Evolutionary conservation across 306 rosid genomes (phyloP).

Genomic region (Gynostemma pentaphyllum): DNA sequence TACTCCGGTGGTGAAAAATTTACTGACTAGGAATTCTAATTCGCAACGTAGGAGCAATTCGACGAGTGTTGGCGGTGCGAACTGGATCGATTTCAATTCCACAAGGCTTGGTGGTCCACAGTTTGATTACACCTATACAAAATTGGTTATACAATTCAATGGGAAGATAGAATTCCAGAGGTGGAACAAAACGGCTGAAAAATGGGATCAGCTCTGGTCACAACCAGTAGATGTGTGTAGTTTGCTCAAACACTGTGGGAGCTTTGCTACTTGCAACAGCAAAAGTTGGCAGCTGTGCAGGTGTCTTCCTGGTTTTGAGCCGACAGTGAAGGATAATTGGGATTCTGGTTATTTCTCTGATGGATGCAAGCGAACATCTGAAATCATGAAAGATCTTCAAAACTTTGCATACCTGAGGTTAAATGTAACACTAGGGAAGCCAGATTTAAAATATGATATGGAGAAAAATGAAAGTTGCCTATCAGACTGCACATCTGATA

Average conservation of each 20-base stretch:
- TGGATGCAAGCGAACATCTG: slow-evolving; percentile 40
- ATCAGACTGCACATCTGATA: too few species aligned
- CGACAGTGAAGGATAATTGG: slow-evolving; percentile 26
- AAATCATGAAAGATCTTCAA: slow-evolving; percentile 4
- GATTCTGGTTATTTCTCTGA: slow-evolving; percentile 22
- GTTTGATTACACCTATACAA: neutral
- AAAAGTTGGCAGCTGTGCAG: slow-evolving; percentile 23
- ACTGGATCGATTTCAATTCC: too few species aligned
- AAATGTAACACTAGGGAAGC: too few species aligned
- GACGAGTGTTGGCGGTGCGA: too few species aligned
- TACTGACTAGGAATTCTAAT: too few species aligned
- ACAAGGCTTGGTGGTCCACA: too few species aligned
- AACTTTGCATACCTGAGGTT: too few species aligned
- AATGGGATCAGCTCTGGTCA: slow-evolving; percentile 40
- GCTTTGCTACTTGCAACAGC: slow-evolving; percentile 36
- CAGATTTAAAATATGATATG: too few species aligned
- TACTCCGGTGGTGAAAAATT: too few species aligned
- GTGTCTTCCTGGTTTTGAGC: slow-evolving; percentile 35
- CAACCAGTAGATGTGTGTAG: slow-evolving; percentile 39
- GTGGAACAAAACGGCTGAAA: slow-evolving; percentile 11
- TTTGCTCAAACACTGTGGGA: slow-evolving; percentile 37
- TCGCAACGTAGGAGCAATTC: too few species aligned
- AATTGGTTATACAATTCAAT: neutral
- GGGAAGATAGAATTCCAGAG: slow-evolving; percentile 29
- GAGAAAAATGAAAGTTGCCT: too few species aligned